Percentiles rank a stretch among this genome's conserved stretches.
These are phyloP conservation scores for Colletotrichum zoysiae DNA, from an alignment of 2,329 filamentous ascomycete genomes.

Conservation along the genomic window DNA sequence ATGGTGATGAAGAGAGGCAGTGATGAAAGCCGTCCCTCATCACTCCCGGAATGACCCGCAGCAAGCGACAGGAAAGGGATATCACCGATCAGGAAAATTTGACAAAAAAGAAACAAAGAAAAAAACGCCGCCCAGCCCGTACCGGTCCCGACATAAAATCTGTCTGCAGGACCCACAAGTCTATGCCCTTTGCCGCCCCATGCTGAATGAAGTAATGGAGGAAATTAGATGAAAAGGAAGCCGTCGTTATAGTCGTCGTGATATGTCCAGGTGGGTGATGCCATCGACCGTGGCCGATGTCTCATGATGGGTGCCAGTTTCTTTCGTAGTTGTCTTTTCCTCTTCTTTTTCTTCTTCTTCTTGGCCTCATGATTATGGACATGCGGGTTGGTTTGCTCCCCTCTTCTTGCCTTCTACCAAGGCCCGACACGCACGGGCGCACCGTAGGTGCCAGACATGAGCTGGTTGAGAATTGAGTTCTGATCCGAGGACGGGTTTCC, in stretches of 20 bases:
- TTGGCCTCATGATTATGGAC: slow-evolving; percentile 6
- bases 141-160: slow-evolving; percentile 32
- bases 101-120: not conserved
- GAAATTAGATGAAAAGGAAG: slow-evolving; percentile 17
- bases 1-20: not conserved
- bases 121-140: slow-evolving; percentile 36
- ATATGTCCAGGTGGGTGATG: slow-evolving; percentile 37
- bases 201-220: slow-evolving; percentile 35
- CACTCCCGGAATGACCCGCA: slow-evolving; percentile 30
- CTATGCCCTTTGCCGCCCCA: slow-evolving; percentile 44
- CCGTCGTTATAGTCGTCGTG: slow-evolving; percentile 43
- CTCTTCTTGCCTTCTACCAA: slow-evolving; percentile 57
- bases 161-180: slow-evolving; percentile 41
- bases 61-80: slow-evolving; percentile 39
- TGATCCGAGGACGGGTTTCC: slow-evolving; percentile 54
- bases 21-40: not conserved
- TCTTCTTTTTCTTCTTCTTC: not conserved
- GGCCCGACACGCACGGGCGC: slow-evolving; percentile 73
- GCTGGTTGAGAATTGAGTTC: slow-evolving; percentile 71
- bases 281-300: slow-evolving; percentile 27
- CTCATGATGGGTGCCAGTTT: not conserved
- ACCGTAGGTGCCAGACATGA: slow-evolving; percentile 71
- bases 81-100: slow-evolving; percentile 38
- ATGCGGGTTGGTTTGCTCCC: not conserved
- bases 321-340: not conserved